A percentile compares a stretch with the other conserved stretches of the same genome.
Conservation (phyloP, 768 basidiomycete species). For the Royoungia palumana region DNA sequence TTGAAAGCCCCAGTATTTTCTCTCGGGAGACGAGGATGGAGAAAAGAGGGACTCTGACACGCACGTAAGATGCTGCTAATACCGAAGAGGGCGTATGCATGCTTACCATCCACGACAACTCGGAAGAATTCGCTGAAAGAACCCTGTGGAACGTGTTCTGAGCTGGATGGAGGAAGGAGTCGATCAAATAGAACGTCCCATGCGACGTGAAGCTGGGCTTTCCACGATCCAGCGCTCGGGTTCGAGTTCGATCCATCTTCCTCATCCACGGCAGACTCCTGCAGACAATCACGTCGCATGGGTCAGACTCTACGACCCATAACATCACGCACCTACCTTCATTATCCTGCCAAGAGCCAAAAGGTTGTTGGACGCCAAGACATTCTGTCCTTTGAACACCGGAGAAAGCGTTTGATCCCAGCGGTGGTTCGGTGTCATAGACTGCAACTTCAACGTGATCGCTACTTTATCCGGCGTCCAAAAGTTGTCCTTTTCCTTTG, state of each 20-base stretch:
- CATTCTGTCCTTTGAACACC: constrained; percentile 68
- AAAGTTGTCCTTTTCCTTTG: constrained; percentile 6
- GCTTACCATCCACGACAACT: constrained; percentile 84
- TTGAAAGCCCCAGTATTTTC: constrained; percentile 96
- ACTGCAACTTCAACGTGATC: constrained; percentile 68
- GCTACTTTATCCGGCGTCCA: constrained; percentile 94
- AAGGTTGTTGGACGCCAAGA: constrained; percentile 75
- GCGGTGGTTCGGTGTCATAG: constrained; percentile 52
- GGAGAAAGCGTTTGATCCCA: constrained; percentile 69
- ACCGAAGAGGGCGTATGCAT: neutral
- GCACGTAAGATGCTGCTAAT: neutral
- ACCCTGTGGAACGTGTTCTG: constrained; percentile 39
- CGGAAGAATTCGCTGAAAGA: constrained; percentile 90
- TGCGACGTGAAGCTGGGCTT: constrained; percentile 86
- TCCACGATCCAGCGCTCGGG: constrained; percentile 64
- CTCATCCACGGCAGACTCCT: constrained; percentile 61
- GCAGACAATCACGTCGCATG: neutral
- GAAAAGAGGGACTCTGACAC: constrained; percentile 80
- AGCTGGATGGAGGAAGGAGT: constrained; percentile 53
- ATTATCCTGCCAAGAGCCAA: constrained; percentile 67
- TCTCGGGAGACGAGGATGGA: constrained; percentile 75
- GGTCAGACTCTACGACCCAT: constrained; percentile 1
- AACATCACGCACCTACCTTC: constrained; percentile 51
- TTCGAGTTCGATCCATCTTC: constrained; percentile 52
- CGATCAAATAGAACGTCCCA: constrained; percentile 83